Evolutionary conservation across 164 flowering plant genomes (phyloP), one percentile per base, ranked within the genome.

Genomic region (Sextonia rubra): DNA sequence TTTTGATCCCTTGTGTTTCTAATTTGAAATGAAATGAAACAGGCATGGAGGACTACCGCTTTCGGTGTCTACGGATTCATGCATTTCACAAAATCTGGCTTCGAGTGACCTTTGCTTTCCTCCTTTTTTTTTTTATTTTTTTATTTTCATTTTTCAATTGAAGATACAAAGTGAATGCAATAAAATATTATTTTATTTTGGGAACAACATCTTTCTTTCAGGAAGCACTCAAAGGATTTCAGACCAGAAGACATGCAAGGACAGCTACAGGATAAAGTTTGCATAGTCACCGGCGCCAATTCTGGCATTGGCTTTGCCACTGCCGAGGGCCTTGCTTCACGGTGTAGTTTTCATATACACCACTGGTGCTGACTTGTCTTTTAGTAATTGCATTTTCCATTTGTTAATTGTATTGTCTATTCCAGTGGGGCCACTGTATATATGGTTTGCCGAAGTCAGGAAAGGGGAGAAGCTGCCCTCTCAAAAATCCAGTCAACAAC

Each of bases 231-330:
- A 0, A 89, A 90, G 69, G 87, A 85, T 0, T 95, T 95, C 80
- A 88, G 79, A 66, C 47, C 85, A 61, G 98, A 92, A 79, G 98
- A 95, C 24, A 86, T 86, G 93, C 77, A 88, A 79, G 60, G 30
- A 12, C 71, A 71, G 47, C 80, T 95, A 29, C 87, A 91, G 44
- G 97, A 97, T 67, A 92, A 90, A 82, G 93, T 87, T 77, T 95
- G 99, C 80, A 56, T 95, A n/a, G 91, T 95, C 17, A 95, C 99
- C 1, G 99, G 99, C 74, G 98, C 98, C 0, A 95, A 95, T 82
- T 88, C 99, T 25, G 99, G 98, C 66, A 84, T 95, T 58, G 98
- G 99, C 58, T 95, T 81, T 77, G 94, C 96, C 0, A 80, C 94
- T 63, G 96, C 98, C 20, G 84, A 95, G 83, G 94, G 87, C 63